A percentile compares a stretch with the other conserved stretches of the same genome.
phyloP scores from a whole-genome alignment of 176 grass and related monocot genomes.

The Thalia dealbata region DNA sequence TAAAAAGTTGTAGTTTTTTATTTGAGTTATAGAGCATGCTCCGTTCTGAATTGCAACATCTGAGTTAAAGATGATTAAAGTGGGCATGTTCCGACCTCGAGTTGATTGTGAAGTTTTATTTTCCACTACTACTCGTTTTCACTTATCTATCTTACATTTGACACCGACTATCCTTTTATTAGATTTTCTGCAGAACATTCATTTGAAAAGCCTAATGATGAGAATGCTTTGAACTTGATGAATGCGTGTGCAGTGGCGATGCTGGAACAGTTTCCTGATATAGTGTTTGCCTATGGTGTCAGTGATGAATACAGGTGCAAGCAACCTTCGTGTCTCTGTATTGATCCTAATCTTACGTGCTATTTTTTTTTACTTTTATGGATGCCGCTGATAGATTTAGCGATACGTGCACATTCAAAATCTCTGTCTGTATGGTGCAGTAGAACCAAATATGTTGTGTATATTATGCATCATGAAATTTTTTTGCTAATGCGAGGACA shows the following conservation, averaged over 20 bases:
- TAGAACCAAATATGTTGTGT: too few relatives aligned
- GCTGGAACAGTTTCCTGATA: slow-evolving; percentile 66
- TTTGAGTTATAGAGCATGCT: background rate
- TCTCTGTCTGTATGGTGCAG: too few relatives aligned
- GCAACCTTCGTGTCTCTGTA: background rate
- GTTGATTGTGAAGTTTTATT: background rate
- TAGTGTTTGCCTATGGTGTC: slow-evolving; percentile 90
- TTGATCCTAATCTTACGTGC: background rate
- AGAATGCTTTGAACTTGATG: slow-evolving; percentile 55
- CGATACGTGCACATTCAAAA: too few relatives aligned
- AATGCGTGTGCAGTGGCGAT: slow-evolving; percentile 54
- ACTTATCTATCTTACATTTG: slow-evolving; percentile 16
- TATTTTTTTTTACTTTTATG: background rate
- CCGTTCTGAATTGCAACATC: background rate
- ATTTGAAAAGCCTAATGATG: slow-evolving; percentile 81
- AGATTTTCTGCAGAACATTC: slow-evolving; percentile 71
- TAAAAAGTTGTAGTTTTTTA: too few relatives aligned
- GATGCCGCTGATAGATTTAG: too few relatives aligned
- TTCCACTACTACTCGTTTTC: background rate
- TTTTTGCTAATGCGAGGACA: too few relatives aligned
- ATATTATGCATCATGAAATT: too few relatives aligned
- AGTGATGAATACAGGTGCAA: slow-evolving; percentile 84
- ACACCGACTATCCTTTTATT: slow-evolving; percentile 6
- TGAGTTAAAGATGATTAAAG: background rate
- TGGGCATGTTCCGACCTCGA: background rate